These are phyloP conservation scores for Aphanomyces stellatus DNA, from an alignment of 352 stramenopile species.

Conservation along the genomic window DNA sequence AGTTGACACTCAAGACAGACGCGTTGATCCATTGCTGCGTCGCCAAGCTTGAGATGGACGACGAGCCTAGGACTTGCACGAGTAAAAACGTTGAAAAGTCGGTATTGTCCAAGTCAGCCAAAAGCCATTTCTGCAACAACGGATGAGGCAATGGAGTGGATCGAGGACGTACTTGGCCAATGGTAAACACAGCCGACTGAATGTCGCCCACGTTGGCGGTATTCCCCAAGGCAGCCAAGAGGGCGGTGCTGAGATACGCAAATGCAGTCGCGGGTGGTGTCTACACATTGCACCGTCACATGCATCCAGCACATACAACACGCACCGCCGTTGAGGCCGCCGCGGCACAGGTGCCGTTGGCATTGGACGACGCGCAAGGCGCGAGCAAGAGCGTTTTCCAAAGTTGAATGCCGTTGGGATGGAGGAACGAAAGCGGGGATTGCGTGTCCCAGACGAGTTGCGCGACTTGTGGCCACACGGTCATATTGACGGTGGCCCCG, in stretches of 20 bases:
- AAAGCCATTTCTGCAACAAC: conserved; percentile 7
- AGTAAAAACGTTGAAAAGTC: conserved; percentile 1
- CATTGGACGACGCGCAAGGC: background rate
- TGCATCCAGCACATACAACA: background rate
- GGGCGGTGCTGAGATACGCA: too few relatives aligned
- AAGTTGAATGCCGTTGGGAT: background rate
- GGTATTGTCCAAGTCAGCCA: background rate
- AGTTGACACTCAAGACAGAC: conserved; percentile 3
- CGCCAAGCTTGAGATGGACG: background rate
- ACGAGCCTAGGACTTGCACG: background rate
- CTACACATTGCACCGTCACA: background rate
- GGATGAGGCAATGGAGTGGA: background rate
- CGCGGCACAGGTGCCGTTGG: background rate
- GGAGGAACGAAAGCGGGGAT: conserved; percentile 17
- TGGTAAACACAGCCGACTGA: background rate
- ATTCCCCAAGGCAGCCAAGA: too few relatives aligned
- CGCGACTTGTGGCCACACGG: background rate
- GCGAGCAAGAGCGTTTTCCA: conserved; percentile 6
- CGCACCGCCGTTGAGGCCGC: background rate
- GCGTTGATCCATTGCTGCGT: conserved; percentile 17
- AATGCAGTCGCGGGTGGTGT: too few relatives aligned
- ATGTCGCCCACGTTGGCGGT: background rate
- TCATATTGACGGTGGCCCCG: background rate
- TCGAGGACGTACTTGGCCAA: background rate
- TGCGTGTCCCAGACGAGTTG: conserved; percentile 5